phyloP scores from a whole-genome alignment of 371 early-diverging fungal genomes.

The Mortierella sp. region DNA sequence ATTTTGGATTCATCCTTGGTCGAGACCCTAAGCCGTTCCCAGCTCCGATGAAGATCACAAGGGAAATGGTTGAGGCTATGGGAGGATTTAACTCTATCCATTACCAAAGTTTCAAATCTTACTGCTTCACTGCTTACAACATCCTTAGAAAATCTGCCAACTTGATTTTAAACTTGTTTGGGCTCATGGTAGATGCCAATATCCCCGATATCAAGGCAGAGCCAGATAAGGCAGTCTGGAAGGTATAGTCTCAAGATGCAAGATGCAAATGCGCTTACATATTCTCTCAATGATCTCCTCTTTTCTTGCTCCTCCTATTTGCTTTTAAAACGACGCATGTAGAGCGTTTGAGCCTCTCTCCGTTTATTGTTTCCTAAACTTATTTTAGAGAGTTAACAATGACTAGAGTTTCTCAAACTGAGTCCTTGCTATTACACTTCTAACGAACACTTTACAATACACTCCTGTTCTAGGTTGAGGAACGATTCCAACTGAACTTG shows the following conservation, averaged over 20 bases:
- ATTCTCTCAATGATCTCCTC: not conserved
- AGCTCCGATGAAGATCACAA: constrained; percentile 98
- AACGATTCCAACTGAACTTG: constrained; percentile 92
- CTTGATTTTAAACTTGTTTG: constrained; percentile 94
- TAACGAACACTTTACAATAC: not conserved
- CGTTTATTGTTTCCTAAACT: not conserved
- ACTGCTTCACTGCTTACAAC: constrained; percentile 94
- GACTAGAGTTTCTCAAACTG: not conserved
- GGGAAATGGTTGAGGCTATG: constrained; percentile 99
- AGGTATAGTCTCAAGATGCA: constrained; percentile 64
- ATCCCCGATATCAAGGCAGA: constrained; percentile 96
- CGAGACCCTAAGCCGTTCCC: constrained; percentile 99
- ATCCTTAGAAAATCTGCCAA: constrained; percentile 93
- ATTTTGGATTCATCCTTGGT: constrained; percentile 98
- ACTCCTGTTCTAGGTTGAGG: constrained; percentile 80
- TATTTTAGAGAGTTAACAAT: not conserved
- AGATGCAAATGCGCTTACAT: not conserved
- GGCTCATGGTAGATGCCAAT: constrained; percentile 95
- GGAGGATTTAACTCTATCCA: constrained; percentile 88
- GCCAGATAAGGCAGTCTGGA: constrained; percentile 95
- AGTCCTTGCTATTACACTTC: not conserved
- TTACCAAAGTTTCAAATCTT: constrained; percentile 89
- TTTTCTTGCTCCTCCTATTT: not conserved
- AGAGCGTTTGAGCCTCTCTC: not conserved
- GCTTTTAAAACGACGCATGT: not conserved